Evolutionary conservation across 768 basidiomycete genomes (phyloP), one percentile per base, ranked within the genome.

Genomic region (Phylloporus scabripes): DNA sequence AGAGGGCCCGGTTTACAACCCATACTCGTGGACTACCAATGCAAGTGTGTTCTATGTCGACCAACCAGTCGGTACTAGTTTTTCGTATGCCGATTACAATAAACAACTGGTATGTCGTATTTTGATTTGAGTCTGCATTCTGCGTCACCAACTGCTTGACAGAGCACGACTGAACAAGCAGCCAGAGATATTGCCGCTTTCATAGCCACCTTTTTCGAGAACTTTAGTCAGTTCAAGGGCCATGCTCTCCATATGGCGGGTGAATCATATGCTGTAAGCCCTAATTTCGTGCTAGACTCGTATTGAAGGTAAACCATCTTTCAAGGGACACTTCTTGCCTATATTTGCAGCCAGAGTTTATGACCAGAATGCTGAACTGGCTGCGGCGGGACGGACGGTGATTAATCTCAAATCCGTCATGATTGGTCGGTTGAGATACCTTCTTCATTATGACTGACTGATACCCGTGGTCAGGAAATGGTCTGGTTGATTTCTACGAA

Each of bases 31-130:
- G 82, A 84, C 82, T 54, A 73, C 77, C 51, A 78, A 78, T 42
- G 80, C 8, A 84, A 40, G 83, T 54, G 77, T 84, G 1, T 85
- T 85, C 72, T 88, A 78, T 74, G 77, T 81, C 51, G 87, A 81
- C 67, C 87, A 83, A 52, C 83, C 78, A 10, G 7, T 42, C 28
- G 23, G 42, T 18, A 17, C 69, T 24, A 73, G 75, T 5, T 76
- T 67, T 59, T 71, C 69, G 1, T 75, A 70, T 39, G 67, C 71
- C 2, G 72, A 72, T n/a, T 64, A 65, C 44, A 68, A 64, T 14
- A 23, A 45, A n/a, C 36, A n/a, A 4, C 17, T 46, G 24, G 34
- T 42, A 12, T 5, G 42, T 42, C 28, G 9, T 28, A 20, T n/a
- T n/a, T n/a, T n/a, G n/a, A n/a, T 29, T 17, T 9, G 5, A 18